Percentiles rank a stretch among this genome's conserved stretches.
Conservation (phyloP, 2,329 filamentous ascomycete species). For the Dothideomycetidae sp. region DNA sequence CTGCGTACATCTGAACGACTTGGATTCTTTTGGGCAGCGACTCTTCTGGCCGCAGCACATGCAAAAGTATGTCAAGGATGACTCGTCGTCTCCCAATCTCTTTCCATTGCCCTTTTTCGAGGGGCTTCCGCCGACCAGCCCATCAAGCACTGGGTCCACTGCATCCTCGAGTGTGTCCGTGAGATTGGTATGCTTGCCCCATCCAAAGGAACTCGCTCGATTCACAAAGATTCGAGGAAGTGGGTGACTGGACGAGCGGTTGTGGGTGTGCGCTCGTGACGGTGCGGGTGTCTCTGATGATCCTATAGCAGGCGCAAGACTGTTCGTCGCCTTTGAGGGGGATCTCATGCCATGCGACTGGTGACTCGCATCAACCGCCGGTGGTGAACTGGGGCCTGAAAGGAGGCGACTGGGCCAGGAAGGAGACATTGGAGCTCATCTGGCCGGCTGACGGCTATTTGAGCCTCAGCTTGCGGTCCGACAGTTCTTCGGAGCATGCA, state of each 20-base stretch:
- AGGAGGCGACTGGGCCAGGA: conserved; percentile 22
- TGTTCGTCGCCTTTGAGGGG: neutral
- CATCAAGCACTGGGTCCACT: conserved; percentile 25
- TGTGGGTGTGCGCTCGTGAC: conserved; percentile 17
- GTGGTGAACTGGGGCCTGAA: conserved; percentile 12
- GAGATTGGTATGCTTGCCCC: conserved; percentile 16
- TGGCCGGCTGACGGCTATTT: conserved; percentile 1
- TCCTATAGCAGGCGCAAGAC: conserved; percentile 8
- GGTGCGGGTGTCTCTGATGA: conserved; percentile 10
- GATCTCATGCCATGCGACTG: neutral
- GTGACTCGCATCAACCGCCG: neutral
- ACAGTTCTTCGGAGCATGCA: too few relatives aligned
- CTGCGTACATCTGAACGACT: conserved; percentile 66
- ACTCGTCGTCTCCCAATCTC: conserved; percentile 33
- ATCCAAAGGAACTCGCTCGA: conserved; percentile 30
- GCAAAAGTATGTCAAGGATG: conserved; percentile 58
- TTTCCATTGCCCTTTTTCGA: conserved; percentile 19
- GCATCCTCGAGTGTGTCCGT: conserved; percentile 31
- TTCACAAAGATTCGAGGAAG: conserved; percentile 58
- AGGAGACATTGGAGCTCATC: conserved; percentile 18
- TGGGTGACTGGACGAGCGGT: conserved; percentile 64
- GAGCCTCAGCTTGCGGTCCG: too few relatives aligned
- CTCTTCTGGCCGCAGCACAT: conserved; percentile 76
- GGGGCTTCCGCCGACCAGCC: conserved; percentile 19
- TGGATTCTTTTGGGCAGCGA: conserved; percentile 60